Evolutionary conservation across 177 flowering plant genomes (phyloP).

Genomic region (Telopea speciosissima): DNA sequence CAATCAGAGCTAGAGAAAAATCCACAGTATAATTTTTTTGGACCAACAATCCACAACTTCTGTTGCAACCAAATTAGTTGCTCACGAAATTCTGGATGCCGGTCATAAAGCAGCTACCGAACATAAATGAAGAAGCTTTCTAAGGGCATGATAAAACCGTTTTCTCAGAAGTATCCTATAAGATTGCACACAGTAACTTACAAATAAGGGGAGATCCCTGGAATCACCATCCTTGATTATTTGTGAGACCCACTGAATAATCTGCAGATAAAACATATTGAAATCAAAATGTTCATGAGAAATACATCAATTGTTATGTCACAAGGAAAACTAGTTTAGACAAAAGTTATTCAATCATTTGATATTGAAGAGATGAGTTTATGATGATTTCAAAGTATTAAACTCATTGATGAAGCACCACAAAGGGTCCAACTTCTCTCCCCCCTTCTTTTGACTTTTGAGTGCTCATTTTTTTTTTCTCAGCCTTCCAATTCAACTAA

Average conservation of each 20-base stretch:
- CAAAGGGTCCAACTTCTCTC: no score
- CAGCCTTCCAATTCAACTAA: no score
- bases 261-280: constrained; percentile 35
- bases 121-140: not conserved
- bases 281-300: not conserved
- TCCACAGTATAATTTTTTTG: not conserved
- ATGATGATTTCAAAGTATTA: no score
- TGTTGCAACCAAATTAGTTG: not conserved
- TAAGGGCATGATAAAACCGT: not conserved
- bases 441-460: no score
- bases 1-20: not conserved
- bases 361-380: no score
- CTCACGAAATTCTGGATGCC: constrained; percentile 1
- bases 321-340: not conserved
- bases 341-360: no score
- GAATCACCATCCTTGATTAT: constrained; percentile 84
- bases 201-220: constrained; percentile 71
- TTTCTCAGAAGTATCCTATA: constrained; percentile 1
- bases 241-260: constrained; percentile 69
- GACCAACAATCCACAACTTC: not conserved
- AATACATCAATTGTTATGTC: not conserved
- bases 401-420: no score
- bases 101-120: not conserved
- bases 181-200: constrained; percentile 30
- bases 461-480: no score